Evolutionary conservation across 23 red algal species (phyloP), one percentile per base, ranked within the genome.

Genomic region (Gracilaria vermiculophylla): DNA sequence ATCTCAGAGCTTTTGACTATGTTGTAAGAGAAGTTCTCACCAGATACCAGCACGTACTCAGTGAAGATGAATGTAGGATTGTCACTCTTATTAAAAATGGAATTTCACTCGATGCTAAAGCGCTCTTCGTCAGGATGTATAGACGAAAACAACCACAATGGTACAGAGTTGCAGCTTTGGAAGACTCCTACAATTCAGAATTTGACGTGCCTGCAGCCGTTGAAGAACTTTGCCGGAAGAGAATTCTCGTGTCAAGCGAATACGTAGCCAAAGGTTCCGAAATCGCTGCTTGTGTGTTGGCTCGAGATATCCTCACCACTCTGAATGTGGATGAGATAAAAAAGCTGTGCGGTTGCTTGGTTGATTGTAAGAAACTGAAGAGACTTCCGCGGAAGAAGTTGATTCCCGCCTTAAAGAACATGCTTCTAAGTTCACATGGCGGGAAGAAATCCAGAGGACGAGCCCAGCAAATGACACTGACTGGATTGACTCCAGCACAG

Each of bases 41-140:
- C 10, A 36, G 73, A 54, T 66, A 80, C 81, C 29, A 33, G 33
- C 57, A 53, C 16, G 47, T 91, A 6, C 75, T 91, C 35, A 69
- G 49, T 33, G 39, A 13, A 48, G 34, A 43, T 52, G 87, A 91
- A 11, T 36, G 62, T 28, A 34, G 78, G 28, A 17, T 81, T 35
- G 75, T 74, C 34, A 73, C 53, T 15, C 75, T 69, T 9, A 80
- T 67, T 32, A 50, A 74, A 53, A 66, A 37, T 55, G 57, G 43
- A 16, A 54, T 91, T 57, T 70, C 74, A 12, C 55, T 25, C 35
- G 47, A 81, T 73, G 76, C 57, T 20, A 47, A 57, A 35, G 74
- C 87, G 37, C 75, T 91, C n/a, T 91, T 91, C 61, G 75, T 80
- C 41, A 73, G 76, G 29, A 40, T 91, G 20, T 91, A 91, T 60